Evolutionary conservation across 2,329 filamentous ascomycete species (phyloP).

Genomic region (Plectosphaerella cucumerina): DNA sequence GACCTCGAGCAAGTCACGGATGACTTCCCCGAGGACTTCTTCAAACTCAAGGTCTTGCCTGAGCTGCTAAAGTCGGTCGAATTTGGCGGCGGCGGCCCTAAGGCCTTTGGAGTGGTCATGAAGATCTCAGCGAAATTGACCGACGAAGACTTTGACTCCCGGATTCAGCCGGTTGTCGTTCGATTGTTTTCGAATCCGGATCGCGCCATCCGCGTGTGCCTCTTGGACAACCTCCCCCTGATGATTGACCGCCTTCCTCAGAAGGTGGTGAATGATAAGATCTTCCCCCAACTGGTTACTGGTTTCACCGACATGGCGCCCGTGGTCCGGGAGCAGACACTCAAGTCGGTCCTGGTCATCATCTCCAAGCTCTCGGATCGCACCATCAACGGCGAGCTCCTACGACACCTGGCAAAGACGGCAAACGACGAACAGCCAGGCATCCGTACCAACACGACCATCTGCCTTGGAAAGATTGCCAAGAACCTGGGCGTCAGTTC

Average conservation of each 20-base stretch:
- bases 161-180: slow-evolving; percentile 80
- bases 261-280: slow-evolving; percentile 90
- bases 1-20: slow-evolving; percentile 84
- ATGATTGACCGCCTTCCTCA: slow-evolving; percentile 91
- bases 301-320: slow-evolving; percentile 92
- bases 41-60: slow-evolving; percentile 93
- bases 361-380: slow-evolving; percentile 88
- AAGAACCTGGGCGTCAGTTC: slow-evolving; percentile 77
- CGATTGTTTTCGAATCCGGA: slow-evolving; percentile 88
- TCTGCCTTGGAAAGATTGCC: slow-evolving; percentile 93
- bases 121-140: slow-evolving; percentile 86
- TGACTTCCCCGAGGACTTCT: slow-evolving; percentile 96
- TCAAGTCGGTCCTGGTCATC: slow-evolving; percentile 87
- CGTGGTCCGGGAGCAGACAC: slow-evolving; percentile 88
- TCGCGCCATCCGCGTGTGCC: slow-evolving; percentile 82
- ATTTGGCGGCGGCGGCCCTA: slow-evolving; percentile 91
- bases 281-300: slow-evolving; percentile 92
- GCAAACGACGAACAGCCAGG: slow-evolving; percentile 97
- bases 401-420: slow-evolving; percentile 89
- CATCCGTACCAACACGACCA: slow-evolving; percentile 96
- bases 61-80: slow-evolving; percentile 98
- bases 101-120: slow-evolving; percentile 82
- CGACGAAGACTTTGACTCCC: slow-evolving; percentile 82
- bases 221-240: slow-evolving; percentile 80
- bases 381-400: slow-evolving; percentile 86